Percentiles rank a stretch among this genome's conserved stretches.
Evolutionary conservation across 1,139 yeast species (phyloP).

Genomic region (Kazachstania sp.): DNA sequence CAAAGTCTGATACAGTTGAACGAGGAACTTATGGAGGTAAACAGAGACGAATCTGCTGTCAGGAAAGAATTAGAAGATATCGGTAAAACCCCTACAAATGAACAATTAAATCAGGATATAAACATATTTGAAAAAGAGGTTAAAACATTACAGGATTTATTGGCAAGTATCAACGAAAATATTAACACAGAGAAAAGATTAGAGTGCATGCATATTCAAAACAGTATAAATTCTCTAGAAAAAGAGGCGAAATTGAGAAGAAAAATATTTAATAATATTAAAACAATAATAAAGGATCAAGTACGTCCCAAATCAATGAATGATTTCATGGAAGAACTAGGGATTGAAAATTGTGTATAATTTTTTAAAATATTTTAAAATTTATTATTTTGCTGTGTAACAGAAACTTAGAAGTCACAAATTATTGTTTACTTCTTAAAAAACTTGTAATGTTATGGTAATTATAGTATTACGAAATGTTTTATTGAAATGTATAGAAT

Average conservation of each 20-base stretch:
- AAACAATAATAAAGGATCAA: constrained; percentile 19
- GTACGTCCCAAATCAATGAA: constrained; percentile 17
- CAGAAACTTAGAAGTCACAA: not conserved
- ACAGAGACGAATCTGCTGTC: constrained; percentile 13
- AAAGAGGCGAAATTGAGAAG: constrained; percentile 13
- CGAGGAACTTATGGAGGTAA: constrained; percentile 16
- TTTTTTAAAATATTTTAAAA: not conserved
- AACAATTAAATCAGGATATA: constrained; percentile 10
- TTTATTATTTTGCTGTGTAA: not conserved
- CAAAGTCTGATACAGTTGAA: constrained; percentile 16
- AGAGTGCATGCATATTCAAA: not conserved
- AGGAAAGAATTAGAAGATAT: constrained; percentile 9
- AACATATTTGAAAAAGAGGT: constrained; percentile 7
- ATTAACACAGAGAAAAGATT: constrained; percentile 16
- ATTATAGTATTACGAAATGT: not conserved
- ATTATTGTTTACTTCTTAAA: not conserved
- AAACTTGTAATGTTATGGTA: not conserved
- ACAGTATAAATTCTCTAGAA: not conserved
- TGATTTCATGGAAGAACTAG: constrained; percentile 23
- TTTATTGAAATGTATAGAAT: not conserved
- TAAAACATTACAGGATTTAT: constrained; percentile 5
- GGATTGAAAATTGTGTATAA: constrained; percentile 10
- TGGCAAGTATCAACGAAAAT: constrained; percentile 10
- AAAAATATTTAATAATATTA: constrained; percentile 11
- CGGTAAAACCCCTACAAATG: constrained; percentile 17